Percentiles rank a stretch among this genome's conserved stretches.
These are phyloP conservation scores for Erodium moschatum DNA, from an alignment of 441 rosid genomes.

Conservation along the genomic window DNA sequence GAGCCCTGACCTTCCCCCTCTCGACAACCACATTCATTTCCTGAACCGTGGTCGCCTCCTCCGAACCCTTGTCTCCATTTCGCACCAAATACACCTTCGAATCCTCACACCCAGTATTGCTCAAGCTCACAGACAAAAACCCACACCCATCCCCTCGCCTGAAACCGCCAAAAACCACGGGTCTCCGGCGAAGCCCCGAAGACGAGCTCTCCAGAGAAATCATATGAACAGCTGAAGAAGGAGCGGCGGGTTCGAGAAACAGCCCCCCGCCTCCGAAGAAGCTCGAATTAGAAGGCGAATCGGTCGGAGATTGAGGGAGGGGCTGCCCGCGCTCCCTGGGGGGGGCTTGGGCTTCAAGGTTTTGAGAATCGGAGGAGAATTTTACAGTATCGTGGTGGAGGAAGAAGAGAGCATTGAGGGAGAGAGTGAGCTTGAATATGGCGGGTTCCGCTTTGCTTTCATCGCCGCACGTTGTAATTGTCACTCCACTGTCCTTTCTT, in stretches of 20 bases:
- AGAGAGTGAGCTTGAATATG: not conserved
- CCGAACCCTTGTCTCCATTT: slow-evolving; percentile 32
- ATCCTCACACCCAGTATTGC: slow-evolving; percentile 26
- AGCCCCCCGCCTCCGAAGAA: not conserved
- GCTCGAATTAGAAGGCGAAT: not conserved
- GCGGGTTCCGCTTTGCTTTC: not conserved
- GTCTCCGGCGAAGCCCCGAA: not conserved
- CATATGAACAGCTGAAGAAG: not conserved
- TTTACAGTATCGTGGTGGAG: not conserved
- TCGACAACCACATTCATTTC: not conserved
- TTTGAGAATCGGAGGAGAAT: not conserved
- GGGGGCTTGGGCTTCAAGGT: slow-evolving; percentile 1
- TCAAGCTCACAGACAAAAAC: slow-evolving; percentile 61
- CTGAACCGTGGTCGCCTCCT: slow-evolving; percentile 7
- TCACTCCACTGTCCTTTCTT: not conserved
- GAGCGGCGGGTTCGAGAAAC: slow-evolving; percentile 4
- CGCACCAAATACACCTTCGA: not conserved
- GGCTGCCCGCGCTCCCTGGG: no score
- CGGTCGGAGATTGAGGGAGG: not conserved
- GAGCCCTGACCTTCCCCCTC: slow-evolving; percentile 27
- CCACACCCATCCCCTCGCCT: slow-evolving; percentile 11
- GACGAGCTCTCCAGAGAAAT: not conserved
- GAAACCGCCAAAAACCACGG: not conserved
- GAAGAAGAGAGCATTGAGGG: no score
- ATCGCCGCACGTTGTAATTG: not conserved